Percentiles rank a stretch among this genome's conserved stretches.
These are phyloP conservation scores for Pichia cephalocereana DNA, from an alignment of 805 yeast species.

Conservation along the genomic window DNA sequence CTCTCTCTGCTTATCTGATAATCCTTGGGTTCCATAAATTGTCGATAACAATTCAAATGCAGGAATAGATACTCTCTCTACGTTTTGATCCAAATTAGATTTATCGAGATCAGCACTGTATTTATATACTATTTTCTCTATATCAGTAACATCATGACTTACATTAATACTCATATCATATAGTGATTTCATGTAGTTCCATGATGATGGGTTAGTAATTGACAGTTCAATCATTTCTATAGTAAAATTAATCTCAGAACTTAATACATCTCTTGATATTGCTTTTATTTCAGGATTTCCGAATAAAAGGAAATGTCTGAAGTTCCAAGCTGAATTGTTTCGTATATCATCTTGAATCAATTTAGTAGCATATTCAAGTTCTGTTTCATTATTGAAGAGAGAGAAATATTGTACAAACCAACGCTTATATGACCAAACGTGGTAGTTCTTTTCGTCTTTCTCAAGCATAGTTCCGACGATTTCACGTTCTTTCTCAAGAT, in stretches of 20 bases:
- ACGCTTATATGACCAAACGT: constrained; percentile 88
- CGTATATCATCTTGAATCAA: constrained; percentile 56
- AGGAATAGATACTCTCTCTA: constrained; percentile 35
- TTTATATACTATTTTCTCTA: constrained; percentile 29
- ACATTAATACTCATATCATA: constrained; percentile 31
- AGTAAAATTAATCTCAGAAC: constrained; percentile 46
- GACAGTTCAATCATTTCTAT: constrained; percentile 41
- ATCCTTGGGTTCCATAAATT: constrained; percentile 24
- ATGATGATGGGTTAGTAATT: constrained; percentile 76
- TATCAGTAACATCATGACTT: constrained; percentile 13
- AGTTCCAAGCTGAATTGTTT: constrained; percentile 93
- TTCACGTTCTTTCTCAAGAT: constrained; percentile 46
- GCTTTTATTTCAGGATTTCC: constrained; percentile 9
- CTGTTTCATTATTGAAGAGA: constrained; percentile 36
- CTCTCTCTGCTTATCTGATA: background rate
- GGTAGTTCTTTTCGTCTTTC: constrained; percentile 85
- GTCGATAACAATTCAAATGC: constrained; percentile 56
- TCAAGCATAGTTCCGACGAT: constrained; percentile 59
- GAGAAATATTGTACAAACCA: constrained; percentile 64
- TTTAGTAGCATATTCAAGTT: constrained; percentile 40
- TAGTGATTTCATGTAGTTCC: constrained; percentile 58
- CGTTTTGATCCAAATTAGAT: background rate
- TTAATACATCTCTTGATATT: constrained; percentile 15
- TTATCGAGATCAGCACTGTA: constrained; percentile 27
- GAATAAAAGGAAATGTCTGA: constrained; percentile 54